phyloP scores from a whole-genome alignment of 805 yeast genomes.

The Jamesozyma hellenica region DNA sequence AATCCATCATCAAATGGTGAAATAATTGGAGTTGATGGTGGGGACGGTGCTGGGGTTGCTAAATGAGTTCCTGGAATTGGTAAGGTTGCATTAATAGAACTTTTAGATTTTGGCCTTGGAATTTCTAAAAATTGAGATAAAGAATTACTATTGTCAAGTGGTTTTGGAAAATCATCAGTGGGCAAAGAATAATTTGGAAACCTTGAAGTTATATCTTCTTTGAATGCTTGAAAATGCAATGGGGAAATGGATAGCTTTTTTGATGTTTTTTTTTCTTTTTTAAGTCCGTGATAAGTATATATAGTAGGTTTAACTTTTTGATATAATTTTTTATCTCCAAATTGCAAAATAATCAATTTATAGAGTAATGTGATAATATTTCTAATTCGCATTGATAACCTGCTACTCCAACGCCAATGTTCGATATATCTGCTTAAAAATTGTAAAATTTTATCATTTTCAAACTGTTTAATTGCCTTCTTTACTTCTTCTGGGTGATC shows the following conservation, averaged over 20 bases:
- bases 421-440: conserved; percentile 44
- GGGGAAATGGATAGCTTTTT: conserved; percentile 53
- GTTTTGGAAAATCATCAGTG: conserved; percentile 36
- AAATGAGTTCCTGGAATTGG: conserved; percentile 32
- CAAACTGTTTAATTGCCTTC: conserved; percentile 8
- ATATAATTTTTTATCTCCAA: conserved; percentile 46
- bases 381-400: conserved; percentile 40
- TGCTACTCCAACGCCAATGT: conserved; percentile 53
- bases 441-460: conserved; percentile 32
- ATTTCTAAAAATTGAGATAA: conserved; percentile 49
- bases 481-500: conserved; percentile 2
- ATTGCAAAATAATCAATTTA: conserved; percentile 45
- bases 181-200: conserved; percentile 64
- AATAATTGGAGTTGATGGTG: conserved; percentile 44
- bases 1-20: conserved; percentile 12
- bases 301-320: conserved; percentile 39
- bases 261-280: conserved; percentile 17
- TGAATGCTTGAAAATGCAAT: conserved; percentile 70
- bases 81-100: conserved; percentile 22
- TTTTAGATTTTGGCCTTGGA: conserved; percentile 39
- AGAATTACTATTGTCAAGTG: conserved; percentile 41
- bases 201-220: conserved; percentile 62
- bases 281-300: conserved; percentile 31
- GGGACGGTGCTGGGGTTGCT: conserved; percentile 86
- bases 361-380: conserved; percentile 44